Evolutionary conservation across 169 alveolate genomes (phyloP).

Genomic region (Plasmodium blacklocki): DNA sequence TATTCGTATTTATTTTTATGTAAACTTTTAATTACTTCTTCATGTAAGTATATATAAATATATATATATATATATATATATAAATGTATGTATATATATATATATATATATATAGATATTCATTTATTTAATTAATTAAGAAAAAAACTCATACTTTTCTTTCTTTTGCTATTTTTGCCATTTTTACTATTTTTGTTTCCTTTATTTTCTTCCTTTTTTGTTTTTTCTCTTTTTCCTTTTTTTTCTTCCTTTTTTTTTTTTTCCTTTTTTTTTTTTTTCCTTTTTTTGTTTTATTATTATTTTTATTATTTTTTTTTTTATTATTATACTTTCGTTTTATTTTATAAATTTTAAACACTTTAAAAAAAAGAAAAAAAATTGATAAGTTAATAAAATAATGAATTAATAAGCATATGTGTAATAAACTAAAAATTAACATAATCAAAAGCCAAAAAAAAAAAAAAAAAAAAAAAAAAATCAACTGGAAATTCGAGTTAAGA

Average conservation of each 20-base stretch:
- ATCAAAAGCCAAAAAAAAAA: background rate
- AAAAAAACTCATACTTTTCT: background rate
- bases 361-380: background rate
- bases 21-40: too few relatives aligned
- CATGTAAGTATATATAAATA: too few relatives aligned
- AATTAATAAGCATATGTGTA: background rate
- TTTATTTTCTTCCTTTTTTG: background rate
- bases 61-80: background rate
- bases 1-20: too few relatives aligned
- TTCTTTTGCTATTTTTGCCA: background rate
- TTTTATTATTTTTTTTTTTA: background rate
- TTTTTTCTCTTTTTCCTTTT: background rate
- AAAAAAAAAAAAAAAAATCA: conserved; percentile 1
- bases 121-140: background rate
- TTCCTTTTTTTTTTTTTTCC: conserved; percentile 1
- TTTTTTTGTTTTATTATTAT: background rate
- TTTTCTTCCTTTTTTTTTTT: background rate
- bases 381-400: conserved; percentile 1
- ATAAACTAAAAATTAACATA: background rate
- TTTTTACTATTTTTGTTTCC: background rate
- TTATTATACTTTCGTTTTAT: background rate
- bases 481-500: background rate
- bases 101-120: too few relatives aligned
- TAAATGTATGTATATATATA: background rate
- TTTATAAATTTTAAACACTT: conserved; percentile 4